Evolutionary conservation across 192 early-diverging fungal genomes (phyloP).

Genomic region (Linnemannia schmuckeri): DNA sequence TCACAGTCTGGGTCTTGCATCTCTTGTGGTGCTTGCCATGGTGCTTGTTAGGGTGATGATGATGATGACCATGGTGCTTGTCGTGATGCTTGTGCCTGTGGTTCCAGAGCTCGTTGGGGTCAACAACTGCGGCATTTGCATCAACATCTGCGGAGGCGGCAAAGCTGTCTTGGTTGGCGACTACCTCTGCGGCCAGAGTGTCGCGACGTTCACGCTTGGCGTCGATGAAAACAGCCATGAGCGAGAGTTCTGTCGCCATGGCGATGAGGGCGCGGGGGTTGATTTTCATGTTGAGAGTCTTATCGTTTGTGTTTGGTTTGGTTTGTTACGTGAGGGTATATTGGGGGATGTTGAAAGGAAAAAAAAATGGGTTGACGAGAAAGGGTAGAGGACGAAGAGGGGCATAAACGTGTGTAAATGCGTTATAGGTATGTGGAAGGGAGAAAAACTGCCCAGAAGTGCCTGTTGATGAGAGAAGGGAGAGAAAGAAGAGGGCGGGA

Average conservation of each 20-base stretch:
- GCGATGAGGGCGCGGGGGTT: constrained; percentile 33
- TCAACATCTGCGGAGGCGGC: background rate
- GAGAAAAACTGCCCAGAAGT: too few relatives aligned
- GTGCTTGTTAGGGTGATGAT: background rate
- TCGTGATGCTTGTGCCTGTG: constrained; percentile 11
- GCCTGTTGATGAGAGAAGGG: background rate
- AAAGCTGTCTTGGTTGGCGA: background rate
- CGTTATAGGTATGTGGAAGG: too few relatives aligned
- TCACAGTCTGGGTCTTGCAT: constrained; percentile 29
- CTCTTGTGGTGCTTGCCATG: constrained; percentile 23
- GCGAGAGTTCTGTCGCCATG: constrained; percentile 26
- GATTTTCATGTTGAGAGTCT: constrained; percentile 24
- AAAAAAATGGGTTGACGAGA: too few relatives aligned
- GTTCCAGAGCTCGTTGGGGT: constrained; percentile 15
- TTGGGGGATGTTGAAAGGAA: too few relatives aligned
- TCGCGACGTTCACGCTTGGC: constrained; percentile 40
- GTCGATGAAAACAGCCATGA: constrained; percentile 20
- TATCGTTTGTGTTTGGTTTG: too few relatives aligned
- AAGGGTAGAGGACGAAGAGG: too few relatives aligned
- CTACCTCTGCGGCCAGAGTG: background rate
- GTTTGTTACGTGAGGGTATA: background rate
- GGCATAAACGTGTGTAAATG: too few relatives aligned
- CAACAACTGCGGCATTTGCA: background rate
- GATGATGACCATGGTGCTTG: constrained; percentile 8
- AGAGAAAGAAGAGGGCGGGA: background rate